Percentiles rank a stretch among this genome's conserved stretches.
Conservation (phyloP, 106 monocot species). For the Cymbidium sinense region DNA sequence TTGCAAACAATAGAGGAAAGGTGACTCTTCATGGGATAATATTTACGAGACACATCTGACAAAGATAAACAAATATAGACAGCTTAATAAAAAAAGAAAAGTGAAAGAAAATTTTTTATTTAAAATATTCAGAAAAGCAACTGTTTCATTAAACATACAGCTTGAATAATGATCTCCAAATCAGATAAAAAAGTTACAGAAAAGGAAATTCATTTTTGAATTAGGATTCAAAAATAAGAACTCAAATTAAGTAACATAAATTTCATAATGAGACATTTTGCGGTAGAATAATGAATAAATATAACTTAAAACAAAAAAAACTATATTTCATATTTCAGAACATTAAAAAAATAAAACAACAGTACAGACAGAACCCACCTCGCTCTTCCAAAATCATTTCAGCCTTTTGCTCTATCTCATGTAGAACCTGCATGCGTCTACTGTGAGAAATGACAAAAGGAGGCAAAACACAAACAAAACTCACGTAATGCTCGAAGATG, state of each 20-base stretch:
- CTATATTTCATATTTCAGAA: neutral
- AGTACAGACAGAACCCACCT: conserved; percentile 30
- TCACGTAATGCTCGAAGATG: neutral
- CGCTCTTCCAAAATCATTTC: conserved; percentile 83
- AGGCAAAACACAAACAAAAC: neutral
- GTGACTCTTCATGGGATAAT: neutral
- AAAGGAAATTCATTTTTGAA: neutral
- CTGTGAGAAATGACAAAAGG: neutral
- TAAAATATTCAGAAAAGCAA: neutral
- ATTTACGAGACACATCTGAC: neutral
- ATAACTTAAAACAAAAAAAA: neutral
- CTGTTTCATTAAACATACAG: neutral
- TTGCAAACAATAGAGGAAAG: neutral
- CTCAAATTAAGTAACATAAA: neutral
- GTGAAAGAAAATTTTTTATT: neutral
- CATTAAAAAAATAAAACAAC: neutral
- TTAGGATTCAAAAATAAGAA: neutral
- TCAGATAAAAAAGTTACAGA: neutral
- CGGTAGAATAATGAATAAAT: neutral
- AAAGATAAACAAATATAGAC: neutral
- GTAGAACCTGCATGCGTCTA: conserved; percentile 50
- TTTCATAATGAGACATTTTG: neutral
- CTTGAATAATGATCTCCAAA: neutral
- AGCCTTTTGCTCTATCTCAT: conserved; percentile 88
- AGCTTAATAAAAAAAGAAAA: neutral